These are phyloP conservation scores for Candida endomychidarum DNA, from an alignment of 805 yeast genomes.

Conservation along the genomic window DNA sequence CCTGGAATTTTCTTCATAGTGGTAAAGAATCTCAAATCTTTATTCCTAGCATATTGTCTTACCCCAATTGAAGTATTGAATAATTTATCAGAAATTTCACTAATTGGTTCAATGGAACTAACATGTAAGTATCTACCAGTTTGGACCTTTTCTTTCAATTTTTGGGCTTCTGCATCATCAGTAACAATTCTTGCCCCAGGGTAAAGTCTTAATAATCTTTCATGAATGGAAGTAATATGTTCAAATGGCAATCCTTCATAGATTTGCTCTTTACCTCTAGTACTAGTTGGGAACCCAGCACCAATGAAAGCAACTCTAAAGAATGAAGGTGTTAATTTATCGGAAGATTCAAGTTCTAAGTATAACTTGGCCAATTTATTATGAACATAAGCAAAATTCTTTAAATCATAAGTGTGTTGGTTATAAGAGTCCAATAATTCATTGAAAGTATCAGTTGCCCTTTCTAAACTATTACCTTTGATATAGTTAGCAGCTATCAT, in stretches of 20 bases:
- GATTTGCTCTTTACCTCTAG: conserved; percentile 74
- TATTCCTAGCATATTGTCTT: conserved; percentile 71
- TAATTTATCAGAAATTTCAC: conserved; percentile 47
- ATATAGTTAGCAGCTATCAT: conserved; percentile 68
- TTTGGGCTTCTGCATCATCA: conserved; percentile 56
- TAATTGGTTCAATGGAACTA: conserved; percentile 68
- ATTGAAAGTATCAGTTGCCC: conserved; percentile 75
- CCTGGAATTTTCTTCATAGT: conserved; percentile 73
- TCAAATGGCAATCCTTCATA: conserved; percentile 88
- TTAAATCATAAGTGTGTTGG: conserved; percentile 69
- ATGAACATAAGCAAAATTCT: conserved; percentile 72
- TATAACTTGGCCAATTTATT: conserved; percentile 68
- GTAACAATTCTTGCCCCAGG: conserved; percentile 78
- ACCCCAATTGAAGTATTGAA: conserved; percentile 58
- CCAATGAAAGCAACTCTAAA: conserved; percentile 82
- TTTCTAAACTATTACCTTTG: conserved; percentile 72
- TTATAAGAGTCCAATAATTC: conserved; percentile 77
- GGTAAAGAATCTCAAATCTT: conserved; percentile 68
- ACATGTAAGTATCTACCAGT: conserved; percentile 76
- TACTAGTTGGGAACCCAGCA: conserved; percentile 75
- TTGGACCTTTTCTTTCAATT: conserved; percentile 48
- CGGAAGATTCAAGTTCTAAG: conserved; percentile 62
- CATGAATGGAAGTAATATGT: conserved; percentile 79
- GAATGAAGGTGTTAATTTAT: conserved; percentile 72
- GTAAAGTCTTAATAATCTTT: conserved; percentile 67